Evolutionary conservation across 228 moss, liverwort and hornwort genomes (phyloP).

Genomic region (Sphagnum magellanicum): DNA sequence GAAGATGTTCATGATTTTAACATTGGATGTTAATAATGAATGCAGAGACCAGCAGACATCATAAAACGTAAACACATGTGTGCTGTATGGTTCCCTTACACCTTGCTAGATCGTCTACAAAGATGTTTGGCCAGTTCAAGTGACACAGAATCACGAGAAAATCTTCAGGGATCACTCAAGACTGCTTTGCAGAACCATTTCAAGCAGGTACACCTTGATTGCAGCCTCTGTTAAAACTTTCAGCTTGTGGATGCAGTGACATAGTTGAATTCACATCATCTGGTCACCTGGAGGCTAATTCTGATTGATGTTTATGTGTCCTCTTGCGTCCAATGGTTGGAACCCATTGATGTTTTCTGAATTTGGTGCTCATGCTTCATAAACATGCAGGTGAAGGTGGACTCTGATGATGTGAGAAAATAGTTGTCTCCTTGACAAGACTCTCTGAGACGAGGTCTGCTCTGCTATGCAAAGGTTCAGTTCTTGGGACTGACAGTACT

Average conservation of each 20-base stretch:
- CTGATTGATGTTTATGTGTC: too few species aligned
- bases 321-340: background rate
- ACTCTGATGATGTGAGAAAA: conserved; percentile 69
- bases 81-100: conserved; percentile 97
- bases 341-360: background rate
- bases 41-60: conserved; percentile 79
- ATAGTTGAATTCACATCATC: background rate
- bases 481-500: too few species aligned
- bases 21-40: conserved; percentile 2
- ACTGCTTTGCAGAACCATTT: conserved; percentile 74
- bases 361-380: background rate
- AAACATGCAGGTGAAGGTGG: conserved; percentile 55
- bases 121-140: conserved; percentile 54
- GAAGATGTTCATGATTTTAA: background rate
- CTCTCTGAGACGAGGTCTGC: too few species aligned
- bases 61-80: conserved; percentile 92
- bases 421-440: too few species aligned
- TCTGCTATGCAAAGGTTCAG: too few species aligned
- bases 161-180: conserved; percentile 64
- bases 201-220: conserved; percentile 40
- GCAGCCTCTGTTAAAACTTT: background rate
- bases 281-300: too few species aligned
- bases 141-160: conserved; percentile 39
- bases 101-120: conserved; percentile 68
- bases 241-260: background rate